These are phyloP conservation scores for Chaetomiaceae sp. DNA, from an alignment of 2,329 filamentous ascomycete genomes.

Conservation along the genomic window DNA sequence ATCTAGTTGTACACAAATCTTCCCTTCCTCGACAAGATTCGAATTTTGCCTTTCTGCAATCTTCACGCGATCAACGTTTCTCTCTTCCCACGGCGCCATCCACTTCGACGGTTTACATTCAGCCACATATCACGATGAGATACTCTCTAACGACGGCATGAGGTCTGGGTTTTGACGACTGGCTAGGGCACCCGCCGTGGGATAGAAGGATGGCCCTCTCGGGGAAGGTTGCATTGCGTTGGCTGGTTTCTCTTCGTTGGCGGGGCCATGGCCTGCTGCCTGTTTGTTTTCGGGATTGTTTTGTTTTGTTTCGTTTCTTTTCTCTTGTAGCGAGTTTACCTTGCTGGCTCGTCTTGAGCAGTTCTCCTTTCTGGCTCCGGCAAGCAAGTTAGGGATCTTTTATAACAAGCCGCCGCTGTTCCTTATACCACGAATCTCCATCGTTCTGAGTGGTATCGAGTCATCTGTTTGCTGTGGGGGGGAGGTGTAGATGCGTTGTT, in stretches of 20 bases:
- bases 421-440: no score
- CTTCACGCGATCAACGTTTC: slow-evolving; percentile 4
- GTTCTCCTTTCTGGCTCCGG: no score
- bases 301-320: not conserved
- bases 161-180: not conserved
- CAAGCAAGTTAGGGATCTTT: no score
- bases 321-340: no score
- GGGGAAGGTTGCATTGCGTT: not conserved
- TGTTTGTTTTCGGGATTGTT: not conserved
- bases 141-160: not conserved
- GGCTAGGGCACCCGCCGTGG: not conserved
- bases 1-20: slow-evolving; percentile 19
- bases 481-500: no score
- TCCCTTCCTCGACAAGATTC: slow-evolving; percentile 11
- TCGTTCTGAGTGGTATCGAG: no score
- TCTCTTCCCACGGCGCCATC: not conserved
- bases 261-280: not conserved
- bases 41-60: not conserved
- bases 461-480: no score
- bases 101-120: not conserved
- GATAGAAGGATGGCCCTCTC: not conserved
- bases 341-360: no score
- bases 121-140: not conserved
- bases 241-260: slow-evolving; percentile 16
- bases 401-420: no score